These are phyloP conservation scores for Ceratobasidium sp. DNA, from an alignment of 1,284 basidiomycete genomes.

Conservation along the genomic window DNA sequence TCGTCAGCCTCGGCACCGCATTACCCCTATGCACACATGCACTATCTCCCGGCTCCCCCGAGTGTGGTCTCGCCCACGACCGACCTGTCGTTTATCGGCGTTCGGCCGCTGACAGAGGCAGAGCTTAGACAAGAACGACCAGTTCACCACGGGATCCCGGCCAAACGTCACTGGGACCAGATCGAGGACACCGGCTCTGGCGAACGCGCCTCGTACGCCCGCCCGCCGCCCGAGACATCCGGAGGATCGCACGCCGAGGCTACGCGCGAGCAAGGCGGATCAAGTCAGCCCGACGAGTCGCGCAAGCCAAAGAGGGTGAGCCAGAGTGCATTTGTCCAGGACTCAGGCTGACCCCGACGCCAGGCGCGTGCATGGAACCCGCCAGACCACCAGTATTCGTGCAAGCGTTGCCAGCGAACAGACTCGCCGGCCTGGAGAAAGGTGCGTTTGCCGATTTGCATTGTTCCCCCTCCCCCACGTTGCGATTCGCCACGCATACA, in stretches of 20 bases:
- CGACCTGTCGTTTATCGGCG: conserved; percentile 30
- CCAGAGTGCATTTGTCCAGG: not conserved
- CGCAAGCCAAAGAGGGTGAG: conserved; percentile 33
- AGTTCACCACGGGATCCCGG: not conserved
- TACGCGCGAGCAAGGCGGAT: not conserved
- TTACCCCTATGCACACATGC: conserved; percentile 37
- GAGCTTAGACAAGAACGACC: conserved; percentile 15
- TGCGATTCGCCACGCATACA: conserved; percentile 27
- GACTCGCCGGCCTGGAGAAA: conserved; percentile 44
- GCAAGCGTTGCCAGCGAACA: conserved; percentile 41
- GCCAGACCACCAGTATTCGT: conserved; percentile 44
- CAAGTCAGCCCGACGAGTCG: conserved; percentile 9
- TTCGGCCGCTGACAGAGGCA: conserved; percentile 6
- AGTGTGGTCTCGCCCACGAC: conserved; percentile 32
- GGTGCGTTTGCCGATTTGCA: conserved; percentile 24
- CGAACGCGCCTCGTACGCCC: conserved; percentile 18
- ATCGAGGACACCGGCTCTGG: conserved; percentile 10
- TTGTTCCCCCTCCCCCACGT: conserved; percentile 1
- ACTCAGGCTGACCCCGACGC: not conserved
- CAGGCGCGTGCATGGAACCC: conserved; percentile 43
- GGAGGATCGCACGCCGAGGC: not conserved
- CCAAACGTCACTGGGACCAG: conserved; percentile 41
- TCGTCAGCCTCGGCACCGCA: not conserved
- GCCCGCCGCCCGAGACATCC: not conserved
- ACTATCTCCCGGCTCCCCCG: conserved; percentile 26